Conservation (phyloP, 257 asterid species). For the Capsicum pubescens region DNA sequence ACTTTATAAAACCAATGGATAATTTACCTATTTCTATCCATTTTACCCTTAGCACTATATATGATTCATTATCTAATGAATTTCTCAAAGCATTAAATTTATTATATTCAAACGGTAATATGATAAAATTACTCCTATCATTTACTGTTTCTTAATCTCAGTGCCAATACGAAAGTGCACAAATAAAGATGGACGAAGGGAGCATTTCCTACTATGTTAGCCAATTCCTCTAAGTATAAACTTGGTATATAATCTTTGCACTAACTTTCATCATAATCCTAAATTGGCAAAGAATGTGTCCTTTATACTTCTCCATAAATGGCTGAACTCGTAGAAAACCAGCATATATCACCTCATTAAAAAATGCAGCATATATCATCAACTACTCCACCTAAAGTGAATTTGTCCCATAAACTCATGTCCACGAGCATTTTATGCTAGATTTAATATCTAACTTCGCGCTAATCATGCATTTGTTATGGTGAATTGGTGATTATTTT, state of each 20-base stretch:
- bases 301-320: not conserved
- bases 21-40: too few relatives aligned
- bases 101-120: too few relatives aligned
- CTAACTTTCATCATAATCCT: not conserved
- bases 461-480: not conserved
- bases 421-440: not conserved
- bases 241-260: not conserved
- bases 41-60: too few relatives aligned
- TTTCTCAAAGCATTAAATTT: too few relatives aligned
- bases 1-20: too few relatives aligned
- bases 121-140: too few relatives aligned
- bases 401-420: not conserved
- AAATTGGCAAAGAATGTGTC: not conserved
- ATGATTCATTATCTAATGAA: too few relatives aligned
- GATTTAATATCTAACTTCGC: not conserved
- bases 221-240: not conserved
- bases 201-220: not conserved
- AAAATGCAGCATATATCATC: constrained; percentile 1
- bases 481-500: not conserved
- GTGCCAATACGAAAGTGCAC: too few relatives aligned
- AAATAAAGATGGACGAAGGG: too few relatives aligned
- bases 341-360: not conserved
- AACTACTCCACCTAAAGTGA: not conserved
- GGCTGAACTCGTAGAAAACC: not conserved
- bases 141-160: too few relatives aligned